These are phyloP conservation scores for Naegleria gruberi DNA, from an alignment of 208 protist genomes.

Conservation along the genomic window DNA sequence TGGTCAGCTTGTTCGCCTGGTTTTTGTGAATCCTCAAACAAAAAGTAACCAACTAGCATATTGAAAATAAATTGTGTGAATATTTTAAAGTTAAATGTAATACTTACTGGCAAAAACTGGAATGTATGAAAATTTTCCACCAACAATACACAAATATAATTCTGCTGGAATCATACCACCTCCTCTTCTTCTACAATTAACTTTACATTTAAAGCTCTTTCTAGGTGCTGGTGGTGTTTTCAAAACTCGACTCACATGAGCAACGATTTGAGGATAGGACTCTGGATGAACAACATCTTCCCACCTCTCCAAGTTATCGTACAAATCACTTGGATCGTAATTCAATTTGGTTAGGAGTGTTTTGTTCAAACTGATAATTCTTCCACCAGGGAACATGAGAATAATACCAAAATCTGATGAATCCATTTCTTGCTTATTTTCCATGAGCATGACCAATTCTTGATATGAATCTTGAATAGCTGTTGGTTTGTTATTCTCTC, in stretches of 20 bases:
- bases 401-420: constrained; percentile 1
- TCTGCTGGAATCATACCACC: neutral
- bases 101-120: constrained; percentile 5
- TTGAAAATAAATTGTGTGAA: no score
- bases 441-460: neutral
- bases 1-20: neutral
- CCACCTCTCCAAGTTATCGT: neutral
- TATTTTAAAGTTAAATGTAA: neutral
- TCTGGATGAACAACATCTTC: constrained; percentile 12
- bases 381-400: neutral
- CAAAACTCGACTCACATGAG: neutral
- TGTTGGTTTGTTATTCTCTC: neutral
- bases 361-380: neutral
- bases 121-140: neutral
- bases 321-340: constrained; percentile 9
- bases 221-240: neutral
- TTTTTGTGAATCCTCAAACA: neutral
- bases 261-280: neutral
- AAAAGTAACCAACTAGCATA: neutral
- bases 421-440: constrained; percentile 21
- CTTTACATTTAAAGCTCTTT: neutral
- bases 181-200: neutral
- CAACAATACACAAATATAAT: neutral
- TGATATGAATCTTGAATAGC: neutral
- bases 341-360: neutral